phyloP scores from a whole-genome alignment of 2,329 filamentous ascomycete species.

The Orbilia javanica region DNA sequence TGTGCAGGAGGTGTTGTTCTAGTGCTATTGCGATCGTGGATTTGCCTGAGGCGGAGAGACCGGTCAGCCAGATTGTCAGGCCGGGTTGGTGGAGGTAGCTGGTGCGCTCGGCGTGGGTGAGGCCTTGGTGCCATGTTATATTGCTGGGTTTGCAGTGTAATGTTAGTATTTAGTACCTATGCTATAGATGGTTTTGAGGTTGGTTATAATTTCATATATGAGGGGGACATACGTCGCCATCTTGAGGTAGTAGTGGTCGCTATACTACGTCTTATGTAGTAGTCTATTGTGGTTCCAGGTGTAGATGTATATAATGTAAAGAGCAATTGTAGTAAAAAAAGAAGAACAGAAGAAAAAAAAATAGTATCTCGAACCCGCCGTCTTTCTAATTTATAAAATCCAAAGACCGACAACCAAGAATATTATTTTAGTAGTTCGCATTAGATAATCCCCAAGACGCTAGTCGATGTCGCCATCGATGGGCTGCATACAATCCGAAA shows the following conservation, averaged over 20 bases:
- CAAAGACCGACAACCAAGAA: too few species aligned
- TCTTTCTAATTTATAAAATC: too few species aligned
- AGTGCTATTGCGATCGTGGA: conserved; percentile 96
- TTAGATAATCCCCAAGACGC: not conserved
- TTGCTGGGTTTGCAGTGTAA: conserved; percentile 73
- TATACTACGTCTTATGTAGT: not conserved
- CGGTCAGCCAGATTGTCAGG: conserved; percentile 97
- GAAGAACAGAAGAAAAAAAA: too few species aligned
- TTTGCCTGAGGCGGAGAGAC: conserved; percentile 95
- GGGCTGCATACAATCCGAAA: not conserved
- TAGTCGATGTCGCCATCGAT: conserved; percentile 26
- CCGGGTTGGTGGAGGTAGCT: conserved; percentile 83
- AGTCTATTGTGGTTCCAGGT: too few species aligned
- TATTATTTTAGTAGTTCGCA: too few species aligned
- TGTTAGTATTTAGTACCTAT: not conserved
- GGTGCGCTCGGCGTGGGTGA: conserved; percentile 82
- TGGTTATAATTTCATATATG: not conserved
- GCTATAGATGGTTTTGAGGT: too few species aligned
- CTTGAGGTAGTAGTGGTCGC: too few species aligned
- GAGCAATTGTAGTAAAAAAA: too few species aligned
- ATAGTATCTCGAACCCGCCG: too few species aligned
- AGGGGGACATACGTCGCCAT: conserved; percentile 5
- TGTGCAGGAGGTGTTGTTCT: conserved; percentile 94
- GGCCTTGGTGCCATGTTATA: conserved; percentile 89
- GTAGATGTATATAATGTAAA: too few species aligned